Evolutionary conservation across 129 eudicot genomes (phyloP).

Genomic region (Saposhnikovia divaricata): DNA sequence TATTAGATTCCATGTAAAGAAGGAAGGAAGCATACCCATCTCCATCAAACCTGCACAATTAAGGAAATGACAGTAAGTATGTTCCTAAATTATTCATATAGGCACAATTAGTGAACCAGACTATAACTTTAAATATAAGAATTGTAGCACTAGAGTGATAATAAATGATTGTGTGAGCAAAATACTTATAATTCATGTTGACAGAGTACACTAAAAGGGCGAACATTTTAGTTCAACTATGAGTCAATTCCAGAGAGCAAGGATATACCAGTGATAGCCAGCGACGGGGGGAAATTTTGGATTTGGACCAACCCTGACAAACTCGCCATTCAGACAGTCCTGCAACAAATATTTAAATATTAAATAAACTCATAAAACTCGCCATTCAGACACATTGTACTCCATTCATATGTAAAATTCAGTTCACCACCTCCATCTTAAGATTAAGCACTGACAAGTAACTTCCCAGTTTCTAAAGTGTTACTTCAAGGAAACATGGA

Average conservation of each 20-base stretch:
- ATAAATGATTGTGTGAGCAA: too few species aligned
- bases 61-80: slow-evolving; percentile 14
- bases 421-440: too few species aligned
- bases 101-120: too few species aligned
- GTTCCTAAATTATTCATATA: too few species aligned
- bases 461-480: too few species aligned
- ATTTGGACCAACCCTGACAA: slow-evolving; percentile 17
- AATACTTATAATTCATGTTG: too few species aligned
- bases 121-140: too few species aligned
- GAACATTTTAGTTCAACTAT: background rate
- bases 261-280: slow-evolving; percentile 50
- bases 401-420: too few species aligned
- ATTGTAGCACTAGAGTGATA: too few species aligned
- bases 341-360: slow-evolving; percentile 5
- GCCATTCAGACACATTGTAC: too few species aligned
- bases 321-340: slow-evolving; percentile 58
- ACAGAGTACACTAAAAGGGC: background rate
- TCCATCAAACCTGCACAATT: slow-evolving; percentile 86
- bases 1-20: background rate
- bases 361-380: too few species aligned
- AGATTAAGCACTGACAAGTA: too few species aligned
- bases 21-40: slow-evolving; percentile 59
- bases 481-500: background rate
- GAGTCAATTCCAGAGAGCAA: background rate
- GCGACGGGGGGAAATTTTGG: slow-evolving; percentile 59